A percentile compares a stretch with the other conserved stretches of the same genome.
Conservation (phyloP, 2,329 filamentous ascomycete species). For the Fusarium sp. region DNA sequence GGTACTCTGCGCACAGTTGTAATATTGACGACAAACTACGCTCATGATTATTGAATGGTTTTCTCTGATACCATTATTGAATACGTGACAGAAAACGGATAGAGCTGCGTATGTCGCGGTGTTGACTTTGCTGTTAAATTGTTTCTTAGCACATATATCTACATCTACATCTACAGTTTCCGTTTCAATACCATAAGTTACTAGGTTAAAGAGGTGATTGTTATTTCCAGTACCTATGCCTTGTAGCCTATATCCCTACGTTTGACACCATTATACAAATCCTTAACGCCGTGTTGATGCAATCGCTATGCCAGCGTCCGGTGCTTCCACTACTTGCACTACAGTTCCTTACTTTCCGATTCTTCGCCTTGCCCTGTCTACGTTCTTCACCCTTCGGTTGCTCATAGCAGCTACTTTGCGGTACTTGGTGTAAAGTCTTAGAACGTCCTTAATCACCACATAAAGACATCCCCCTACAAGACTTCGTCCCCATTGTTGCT, state of each 20-base stretch:
- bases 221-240: slow-evolving; percentile 11
- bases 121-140: no score
- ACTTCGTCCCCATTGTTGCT: slow-evolving; percentile 89
- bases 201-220: slow-evolving; percentile 14
- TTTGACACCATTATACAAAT: slow-evolving; percentile 13
- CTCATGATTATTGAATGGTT: no score
- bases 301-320: slow-evolving; percentile 14
- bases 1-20: background rate
- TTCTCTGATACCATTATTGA: no score
- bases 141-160: no score
- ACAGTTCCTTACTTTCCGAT: slow-evolving; percentile 57
- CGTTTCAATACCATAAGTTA: background rate
- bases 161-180: background rate
- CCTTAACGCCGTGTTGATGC: slow-evolving; percentile 43
- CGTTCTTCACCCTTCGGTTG: slow-evolving; percentile 67
- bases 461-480: slow-evolving; percentile 90
- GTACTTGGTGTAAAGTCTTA: slow-evolving; percentile 74
- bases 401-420: slow-evolving; percentile 69
- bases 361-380: slow-evolving; percentile 54
- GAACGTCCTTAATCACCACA: slow-evolving; percentile 81
- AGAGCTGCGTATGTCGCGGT: no score
- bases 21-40: background rate
- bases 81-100: no score
- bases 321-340: background rate
- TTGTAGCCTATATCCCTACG: slow-evolving; percentile 9